Base-by-base conservation (phyloP, 108 stramenopile genomes). In the Epithemia pelagica region DNA sequence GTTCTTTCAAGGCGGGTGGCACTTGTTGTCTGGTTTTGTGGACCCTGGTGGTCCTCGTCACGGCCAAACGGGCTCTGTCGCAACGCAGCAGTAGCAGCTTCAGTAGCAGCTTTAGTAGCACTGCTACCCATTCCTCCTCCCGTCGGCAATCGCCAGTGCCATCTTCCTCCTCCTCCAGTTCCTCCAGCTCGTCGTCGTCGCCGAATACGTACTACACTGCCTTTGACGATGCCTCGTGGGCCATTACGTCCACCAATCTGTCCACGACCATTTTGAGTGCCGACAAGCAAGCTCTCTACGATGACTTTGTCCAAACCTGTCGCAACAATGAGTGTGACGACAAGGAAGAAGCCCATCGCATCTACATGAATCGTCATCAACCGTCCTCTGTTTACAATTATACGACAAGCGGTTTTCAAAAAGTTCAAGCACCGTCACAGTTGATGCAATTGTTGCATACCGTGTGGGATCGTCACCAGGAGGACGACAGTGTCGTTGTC, bases 381-480 rank as follows among this genome's bases (percentile, higher is more conserved):
- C 85, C 87, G 15, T 23, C 51, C 19, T 70, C 66, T 53, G 82
- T 87, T 51, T 46, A 69, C 64, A 89, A 92, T 65, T 88, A 82
- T 63, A 94, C 92, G 3, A 65, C 83, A 27, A 27, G 70, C 37
- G 92, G 92, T 54, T 90, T 79, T 66, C 23, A 58, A 37, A 86
- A 87, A 56, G 70, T 81, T 25, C 52, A 51, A 23, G 78, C 85
- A 0, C 93, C 93, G 1, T 20, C 65, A 3, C 55, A 75, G 55
- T 61, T 94, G 18, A 83, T 71, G 54, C 28, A 67, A 0, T 19
- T 75, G 30, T 31, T 90, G 0, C 59, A 66, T 26, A 66, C 78
- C 0, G 86, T 90, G 67, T 94, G 83, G 81, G 77, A 87, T n/a
- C 56, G 55, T 0, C 78, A 91, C 73, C 55, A 70, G 24, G 33